A percentile compares a stretch with the other conserved stretches of the same genome.
Conservation (phyloP, 192 early-diverging fungal species). For the Linderina pennispora region DNA sequence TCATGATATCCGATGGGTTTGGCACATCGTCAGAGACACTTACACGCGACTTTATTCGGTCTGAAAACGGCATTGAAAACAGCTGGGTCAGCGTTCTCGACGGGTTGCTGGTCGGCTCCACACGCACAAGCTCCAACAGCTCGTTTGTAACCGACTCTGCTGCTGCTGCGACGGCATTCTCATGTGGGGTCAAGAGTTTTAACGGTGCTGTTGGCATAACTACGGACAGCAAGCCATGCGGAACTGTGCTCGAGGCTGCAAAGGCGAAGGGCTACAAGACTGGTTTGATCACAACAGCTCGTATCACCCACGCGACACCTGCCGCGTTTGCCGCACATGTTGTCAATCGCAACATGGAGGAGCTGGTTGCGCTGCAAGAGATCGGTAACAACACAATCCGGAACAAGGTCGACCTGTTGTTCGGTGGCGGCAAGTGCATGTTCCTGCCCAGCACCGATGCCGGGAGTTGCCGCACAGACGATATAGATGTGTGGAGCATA, state of each 20-base stretch:
- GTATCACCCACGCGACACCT: neutral
- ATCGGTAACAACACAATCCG: neutral
- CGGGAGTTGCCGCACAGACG: neutral
- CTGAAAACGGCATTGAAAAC: conserved; percentile 38
- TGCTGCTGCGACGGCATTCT: neutral
- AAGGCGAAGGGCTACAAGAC: neutral
- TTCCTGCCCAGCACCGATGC: neutral
- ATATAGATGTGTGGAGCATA: neutral
- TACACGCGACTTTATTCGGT: conserved; percentile 62
- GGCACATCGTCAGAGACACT: conserved; percentile 79
- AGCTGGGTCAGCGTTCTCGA: conserved; percentile 57
- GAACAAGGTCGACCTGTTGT: neutral
- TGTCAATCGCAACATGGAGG: neutral
- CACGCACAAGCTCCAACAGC: conserved; percentile 44
- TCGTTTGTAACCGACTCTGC: neutral
- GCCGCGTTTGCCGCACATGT: neutral
- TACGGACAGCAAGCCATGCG: neutral
- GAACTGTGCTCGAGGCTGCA: neutral
- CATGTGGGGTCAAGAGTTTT: neutral
- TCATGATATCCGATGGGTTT: conserved; percentile 84
- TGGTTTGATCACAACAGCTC: neutral
- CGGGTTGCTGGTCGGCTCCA: conserved; percentile 61
- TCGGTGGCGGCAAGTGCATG: neutral
- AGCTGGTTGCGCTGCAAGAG: neutral
- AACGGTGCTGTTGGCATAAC: neutral